Conservation (phyloP, 345 rosid genomes). For the Kandelia obovata region DNA sequence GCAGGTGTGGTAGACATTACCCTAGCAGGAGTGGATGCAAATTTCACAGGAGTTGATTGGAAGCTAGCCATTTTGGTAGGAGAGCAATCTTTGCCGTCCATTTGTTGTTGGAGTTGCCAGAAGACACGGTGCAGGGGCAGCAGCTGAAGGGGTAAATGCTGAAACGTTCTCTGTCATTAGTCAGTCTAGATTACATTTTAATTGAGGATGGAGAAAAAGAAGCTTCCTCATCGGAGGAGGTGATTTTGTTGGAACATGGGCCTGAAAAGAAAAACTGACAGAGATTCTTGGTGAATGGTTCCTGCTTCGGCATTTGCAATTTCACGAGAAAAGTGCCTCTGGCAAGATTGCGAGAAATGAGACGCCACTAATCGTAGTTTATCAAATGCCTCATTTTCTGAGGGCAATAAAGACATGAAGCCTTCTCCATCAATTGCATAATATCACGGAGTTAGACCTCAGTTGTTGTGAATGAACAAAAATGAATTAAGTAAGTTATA, state of each 20-base stretch:
- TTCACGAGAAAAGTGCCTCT: slow-evolving; percentile 41
- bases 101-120: slow-evolving; percentile 36
- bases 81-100: slow-evolving; percentile 14
- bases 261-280: slow-evolving; percentile 16
- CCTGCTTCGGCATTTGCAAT: slow-evolving; percentile 4
- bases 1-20: slow-evolving; percentile 45
- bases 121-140: slow-evolving; percentile 4
- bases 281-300: neutral
- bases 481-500: too few species aligned
- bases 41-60: slow-evolving; percentile 62
- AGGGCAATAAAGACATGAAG: neutral
- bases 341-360: slow-evolving; percentile 39
- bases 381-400: slow-evolving; percentile 2
- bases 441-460: too few species aligned
- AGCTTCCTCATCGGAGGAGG: slow-evolving; percentile 18
- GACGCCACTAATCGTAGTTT: slow-evolving; percentile 37
- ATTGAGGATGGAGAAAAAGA: slow-evolving; percentile 26
- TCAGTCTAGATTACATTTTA: slow-evolving; percentile 19
- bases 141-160: neutral
- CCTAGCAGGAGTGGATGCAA: slow-evolving; percentile 51
- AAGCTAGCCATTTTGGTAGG: slow-evolving; percentile 24
- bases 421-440: neutral
- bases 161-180: slow-evolving; percentile 2
- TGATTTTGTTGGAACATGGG: slow-evolving; percentile 11
- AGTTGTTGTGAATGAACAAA: too few species aligned